Evolutionary conservation across 2,329 filamentous ascomycete species (phyloP), one percentile per base, ranked within the genome.

Genomic region (Colletotrichum sp.): DNA sequence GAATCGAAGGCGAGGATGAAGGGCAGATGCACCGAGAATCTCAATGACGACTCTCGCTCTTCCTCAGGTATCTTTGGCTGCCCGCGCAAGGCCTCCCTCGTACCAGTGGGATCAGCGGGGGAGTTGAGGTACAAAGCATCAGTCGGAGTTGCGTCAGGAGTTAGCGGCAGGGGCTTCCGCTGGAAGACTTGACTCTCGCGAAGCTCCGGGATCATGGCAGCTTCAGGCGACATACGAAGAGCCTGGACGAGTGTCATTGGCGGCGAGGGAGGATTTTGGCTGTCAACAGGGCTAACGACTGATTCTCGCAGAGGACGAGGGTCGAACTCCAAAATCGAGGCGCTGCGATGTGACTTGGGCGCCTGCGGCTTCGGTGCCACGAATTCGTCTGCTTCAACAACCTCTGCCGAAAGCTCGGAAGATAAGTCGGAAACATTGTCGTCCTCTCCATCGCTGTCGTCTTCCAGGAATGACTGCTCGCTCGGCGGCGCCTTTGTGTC

Each of bases 1-100:
- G 95, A 95, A 80, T 96, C 94, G 79, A 96, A 96, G 0, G 94
- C 94, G 28, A 97, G 87, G 72, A 96, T 93, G 83, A 97, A 97
- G 0, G 95, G 95, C 43, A 96, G 84, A 83, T 97, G 95, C 6
- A 89, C 88, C 3, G 88, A 87, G 76, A 85, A 87, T 72, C 86
- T 88, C 75, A 81, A 83, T 28, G 78, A 78, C 18, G 83, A 79
- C 7, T 82, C 79, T 9, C 74, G 36, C 26, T 76, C 74, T 12
- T 78, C 72, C 9, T 83, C 83, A 3, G 80, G 68, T 2, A 82
- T 74, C 64, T 79, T 82, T 4, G 83, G 82, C 5, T 83, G 84
- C 59, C 84, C 83, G 4, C 83, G 83, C 18, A 85, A 79, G 16
- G 83, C 82, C 66, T 86, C 84, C n/a, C 81, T 82, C 2, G 83